Percentiles rank a stretch among this genome's conserved stretches.
phyloP scores from a whole-genome alignment of 2,329 filamentous ascomycete species.

The Knoxdaviesia capensis region DNA sequence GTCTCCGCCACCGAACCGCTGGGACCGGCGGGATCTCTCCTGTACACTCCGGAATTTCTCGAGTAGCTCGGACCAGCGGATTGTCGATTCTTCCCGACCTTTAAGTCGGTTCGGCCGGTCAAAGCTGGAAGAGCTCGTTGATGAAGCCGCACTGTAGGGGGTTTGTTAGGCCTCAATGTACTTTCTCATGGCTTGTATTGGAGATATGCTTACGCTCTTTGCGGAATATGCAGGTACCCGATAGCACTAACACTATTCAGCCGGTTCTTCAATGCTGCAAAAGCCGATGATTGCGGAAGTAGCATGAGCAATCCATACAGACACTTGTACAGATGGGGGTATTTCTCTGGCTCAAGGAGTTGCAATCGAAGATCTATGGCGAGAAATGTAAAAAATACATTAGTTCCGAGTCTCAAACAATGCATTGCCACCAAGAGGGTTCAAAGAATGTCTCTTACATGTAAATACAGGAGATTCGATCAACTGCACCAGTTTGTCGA shows the following conservation, averaged over 20 bases:
- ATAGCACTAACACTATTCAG: slow-evolving; percentile 95
- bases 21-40: slow-evolving; percentile 57
- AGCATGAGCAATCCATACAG: slow-evolving; percentile 95
- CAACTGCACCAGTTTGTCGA: slow-evolving; percentile 92
- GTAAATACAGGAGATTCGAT: slow-evolving; percentile 96
- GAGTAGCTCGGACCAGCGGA: slow-evolving; percentile 80
- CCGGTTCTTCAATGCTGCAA: slow-evolving; percentile 88
- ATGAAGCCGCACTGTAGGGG: neutral
- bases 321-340: slow-evolving; percentile 92
- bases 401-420: neutral
- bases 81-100: slow-evolving; percentile 60
- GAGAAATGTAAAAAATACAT: neutral
- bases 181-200: neutral
- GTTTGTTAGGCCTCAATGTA: neutral
- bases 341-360: slow-evolving; percentile 83
- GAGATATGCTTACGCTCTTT: slow-evolving; percentile 43
- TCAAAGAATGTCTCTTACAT: slow-evolving; percentile 35
- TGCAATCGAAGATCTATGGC: slow-evolving; percentile 70
- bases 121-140: slow-evolving; percentile 35
- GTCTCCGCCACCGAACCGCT: slow-evolving; percentile 32
- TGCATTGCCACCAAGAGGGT: too few relatives aligned
- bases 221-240: slow-evolving; percentile 74
- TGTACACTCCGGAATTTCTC: slow-evolving; percentile 90
- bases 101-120: slow-evolving; percentile 63
- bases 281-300: slow-evolving; percentile 91